Evolutionary conservation across 768 basidiomycete genomes (phyloP).

Genomic region (Hydnum rufescens): DNA sequence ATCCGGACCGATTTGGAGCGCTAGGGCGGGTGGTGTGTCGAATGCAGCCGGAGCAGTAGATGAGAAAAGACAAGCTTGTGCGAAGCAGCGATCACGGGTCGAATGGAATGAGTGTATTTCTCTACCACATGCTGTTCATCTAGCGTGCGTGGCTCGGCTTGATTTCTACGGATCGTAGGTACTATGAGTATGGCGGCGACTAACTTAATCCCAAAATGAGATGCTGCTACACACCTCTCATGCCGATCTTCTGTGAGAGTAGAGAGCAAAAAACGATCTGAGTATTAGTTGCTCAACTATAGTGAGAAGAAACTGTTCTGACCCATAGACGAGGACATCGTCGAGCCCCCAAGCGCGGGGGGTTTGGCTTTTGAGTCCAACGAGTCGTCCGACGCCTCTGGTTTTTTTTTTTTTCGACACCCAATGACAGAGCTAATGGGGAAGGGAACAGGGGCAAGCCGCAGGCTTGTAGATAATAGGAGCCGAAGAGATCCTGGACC

Average conservation of each 20-base stretch:
- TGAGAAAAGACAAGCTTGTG: constrained; percentile 46
- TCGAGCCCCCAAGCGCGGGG: no score
- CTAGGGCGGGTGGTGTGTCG: constrained; percentile 57
- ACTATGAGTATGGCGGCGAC: no score
- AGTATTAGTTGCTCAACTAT: constrained; percentile 88
- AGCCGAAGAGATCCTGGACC: no score
- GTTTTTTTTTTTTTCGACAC: no score
- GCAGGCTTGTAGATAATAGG: no score
- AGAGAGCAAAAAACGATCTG: constrained; percentile 95
- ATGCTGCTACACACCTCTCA: constrained; percentile 23
- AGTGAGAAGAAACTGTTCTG: constrained; percentile 33
- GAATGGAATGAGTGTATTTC: constrained; percentile 94
- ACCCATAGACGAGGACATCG: not conserved
- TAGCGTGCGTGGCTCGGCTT: constrained; percentile 85
- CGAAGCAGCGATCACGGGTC: constrained; percentile 80
- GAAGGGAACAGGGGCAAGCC: no score
- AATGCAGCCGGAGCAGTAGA: constrained; percentile 39
- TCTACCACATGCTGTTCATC: constrained; percentile 90
- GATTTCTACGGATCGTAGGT: constrained; percentile 47
- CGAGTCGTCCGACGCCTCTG: no score
- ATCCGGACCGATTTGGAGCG: constrained; percentile 67
- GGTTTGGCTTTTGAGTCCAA: no score
- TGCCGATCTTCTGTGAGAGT: constrained; percentile 96
- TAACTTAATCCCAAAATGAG: no score
- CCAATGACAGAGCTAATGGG: no score